Percentiles rank a stretch among this genome's conserved stretches.
phyloP scores from a whole-genome alignment of 2,329 filamentous ascomycete species.

The Colletotrichum orbiculare region DNA sequence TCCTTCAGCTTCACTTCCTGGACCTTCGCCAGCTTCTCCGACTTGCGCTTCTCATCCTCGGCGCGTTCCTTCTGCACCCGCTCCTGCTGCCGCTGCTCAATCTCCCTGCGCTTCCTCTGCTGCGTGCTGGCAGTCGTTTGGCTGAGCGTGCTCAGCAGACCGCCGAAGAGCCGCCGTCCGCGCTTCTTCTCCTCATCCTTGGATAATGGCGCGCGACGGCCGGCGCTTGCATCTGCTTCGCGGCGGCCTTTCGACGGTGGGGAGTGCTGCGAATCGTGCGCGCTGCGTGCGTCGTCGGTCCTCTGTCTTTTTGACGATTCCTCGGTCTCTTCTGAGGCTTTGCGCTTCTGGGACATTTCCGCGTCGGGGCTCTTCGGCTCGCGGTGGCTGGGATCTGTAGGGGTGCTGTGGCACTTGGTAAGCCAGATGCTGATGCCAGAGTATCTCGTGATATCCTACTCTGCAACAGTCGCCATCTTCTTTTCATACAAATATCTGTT shows the following conservation, averaged over 20 bases:
- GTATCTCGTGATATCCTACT: constrained; percentile 7
- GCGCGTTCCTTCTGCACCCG: constrained; percentile 78
- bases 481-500: too few relatives aligned
- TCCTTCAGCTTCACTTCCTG: constrained; percentile 71
- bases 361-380: constrained; percentile 9
- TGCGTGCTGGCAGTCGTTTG: constrained; percentile 72
- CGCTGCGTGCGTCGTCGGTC: constrained; percentile 27
- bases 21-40: constrained; percentile 73
- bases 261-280: constrained; percentile 5
- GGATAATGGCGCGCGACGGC: constrained; percentile 47
- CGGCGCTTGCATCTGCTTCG: constrained; percentile 35
- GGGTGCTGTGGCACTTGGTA: constrained; percentile 19
- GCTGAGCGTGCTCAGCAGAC: constrained; percentile 80
- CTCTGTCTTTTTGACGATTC: constrained; percentile 34
- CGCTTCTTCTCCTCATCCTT: constrained; percentile 82
- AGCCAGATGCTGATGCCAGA: constrained; percentile 4
- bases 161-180: constrained; percentile 87
- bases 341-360: constrained; percentile 44
- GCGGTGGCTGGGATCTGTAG: constrained; percentile 6
- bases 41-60: constrained; percentile 75
- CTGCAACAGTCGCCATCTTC: constrained; percentile 22
- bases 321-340: constrained; percentile 41
- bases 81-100: constrained; percentile 84
- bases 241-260: neutral
- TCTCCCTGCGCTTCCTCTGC: constrained; percentile 80